A percentile compares a stretch with the other conserved stretches of the same genome.
phyloP scores from a whole-genome alignment of 2,329 filamentous ascomycete genomes.

The Rosellinia necatrix region DNA sequence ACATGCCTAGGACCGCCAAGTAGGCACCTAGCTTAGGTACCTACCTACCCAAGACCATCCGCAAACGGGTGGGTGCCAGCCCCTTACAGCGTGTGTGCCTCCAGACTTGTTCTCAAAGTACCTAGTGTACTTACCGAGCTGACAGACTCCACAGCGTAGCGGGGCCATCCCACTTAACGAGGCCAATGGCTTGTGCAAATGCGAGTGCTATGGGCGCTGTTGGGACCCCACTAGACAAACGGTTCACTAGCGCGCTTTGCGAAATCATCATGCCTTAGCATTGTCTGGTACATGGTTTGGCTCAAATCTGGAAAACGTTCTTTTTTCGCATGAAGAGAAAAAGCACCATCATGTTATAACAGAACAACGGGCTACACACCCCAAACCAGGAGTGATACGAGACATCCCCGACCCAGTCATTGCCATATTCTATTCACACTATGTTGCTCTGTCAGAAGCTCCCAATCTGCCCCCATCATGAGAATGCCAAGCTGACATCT shows the following conservation, averaged over 20 bases:
- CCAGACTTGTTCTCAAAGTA: no score
- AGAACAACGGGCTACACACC: conserved; percentile 8
- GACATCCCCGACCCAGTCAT: background rate
- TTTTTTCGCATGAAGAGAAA: background rate
- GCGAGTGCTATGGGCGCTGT: no score
- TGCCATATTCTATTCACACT: conserved; percentile 30
- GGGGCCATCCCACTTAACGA: conserved; percentile 21
- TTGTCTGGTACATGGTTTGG: background rate
- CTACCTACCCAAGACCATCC: no score
- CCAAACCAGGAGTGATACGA: conserved; percentile 3
- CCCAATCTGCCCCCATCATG: background rate
- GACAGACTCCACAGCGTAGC: conserved; percentile 26
- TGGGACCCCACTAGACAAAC: conserved; percentile 19
- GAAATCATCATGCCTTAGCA: conserved; percentile 8
- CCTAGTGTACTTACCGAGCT: no score
- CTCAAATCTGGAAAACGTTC: background rate
- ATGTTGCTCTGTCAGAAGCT: conserved; percentile 69
- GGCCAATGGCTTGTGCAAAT: conserved; percentile 32
- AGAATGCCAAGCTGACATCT: conserved; percentile 13
- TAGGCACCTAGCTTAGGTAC: background rate
- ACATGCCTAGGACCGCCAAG: background rate
- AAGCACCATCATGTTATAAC: conserved; percentile 33
- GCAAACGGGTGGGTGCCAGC: no score
- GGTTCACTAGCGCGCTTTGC: background rate
- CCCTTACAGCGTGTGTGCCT: no score